Base-by-base conservation (phyloP, 1,139 yeast species). In the Hanseniaspora uvarum region DNA sequence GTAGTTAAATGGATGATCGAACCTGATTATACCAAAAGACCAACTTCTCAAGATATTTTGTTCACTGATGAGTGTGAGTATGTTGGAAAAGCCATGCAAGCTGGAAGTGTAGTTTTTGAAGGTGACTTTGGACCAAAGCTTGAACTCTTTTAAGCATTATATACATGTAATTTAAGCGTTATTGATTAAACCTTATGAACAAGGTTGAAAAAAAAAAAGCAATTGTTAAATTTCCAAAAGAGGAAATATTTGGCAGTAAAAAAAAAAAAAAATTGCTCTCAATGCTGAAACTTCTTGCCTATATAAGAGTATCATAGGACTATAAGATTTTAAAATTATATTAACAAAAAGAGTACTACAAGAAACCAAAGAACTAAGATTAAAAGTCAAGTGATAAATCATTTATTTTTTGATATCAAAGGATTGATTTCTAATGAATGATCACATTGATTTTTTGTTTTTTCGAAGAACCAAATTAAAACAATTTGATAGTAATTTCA, bases 61-160 rank as follows among this genome's bases (percentile, higher is more conserved):
- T 77, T 74, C 56, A 74, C 82, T 61, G 79, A 77, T 51, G 96
- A 92, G 66, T 81, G 94, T 59, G 75, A 77, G 52, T 78, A 83
- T 58, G 92, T 92, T 45, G 96, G 89, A 61, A 71, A 76, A 58
- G 77, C 94, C 58, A 76, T 97, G 55, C 85, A 86, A 65, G 89
- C 96, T 4, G 98, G 98, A 2, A 96, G 97, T 1, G 86, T 92
- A 1, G 86, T 92, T 59, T 94, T 83, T 62, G 99, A 92, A 69
- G 98, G 97, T 38, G 97, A 92, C 62, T 89, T 78, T 67, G 98
- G 98, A 0, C 96, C 97, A 8, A 71, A 73, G 58, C 81, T 82
- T 4, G 73, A 68, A 21, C 24, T 40, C 12, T 46, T 34, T 36
- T 47, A 16, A 34, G 18, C 19, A n/a, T 19, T 21, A 33, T 12